phyloP scores from a whole-genome alignment of 2,329 filamentous ascomycete genomes.

The Plectosphaerella cucumerina region DNA sequence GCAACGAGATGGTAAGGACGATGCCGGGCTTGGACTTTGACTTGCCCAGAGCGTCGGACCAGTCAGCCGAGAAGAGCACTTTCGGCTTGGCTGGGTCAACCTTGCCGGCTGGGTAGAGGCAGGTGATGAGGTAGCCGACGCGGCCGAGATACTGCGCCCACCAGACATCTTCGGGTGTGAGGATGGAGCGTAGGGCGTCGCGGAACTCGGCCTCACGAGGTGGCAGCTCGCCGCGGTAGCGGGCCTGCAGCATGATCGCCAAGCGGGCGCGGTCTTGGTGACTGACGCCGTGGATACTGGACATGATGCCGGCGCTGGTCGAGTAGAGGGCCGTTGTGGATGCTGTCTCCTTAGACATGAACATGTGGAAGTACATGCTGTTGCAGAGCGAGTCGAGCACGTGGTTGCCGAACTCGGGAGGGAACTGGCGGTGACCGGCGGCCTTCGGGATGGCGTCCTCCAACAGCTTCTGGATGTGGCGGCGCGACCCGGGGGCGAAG shows the following conservation, averaged over 20 bases:
- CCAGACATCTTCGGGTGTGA: constrained; percentile 54
- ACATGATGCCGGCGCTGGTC: constrained; percentile 60
- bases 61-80: constrained; percentile 33
- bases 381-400: constrained; percentile 56
- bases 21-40: constrained; percentile 33
- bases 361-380: constrained; percentile 49
- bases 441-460: constrained; percentile 38
- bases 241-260: constrained; percentile 58
- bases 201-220: constrained; percentile 54
- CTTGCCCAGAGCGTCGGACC: constrained; percentile 35
- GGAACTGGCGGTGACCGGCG: constrained; percentile 20
- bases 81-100: constrained; percentile 31
- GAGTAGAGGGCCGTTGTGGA: constrained; percentile 57
- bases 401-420: constrained; percentile 35
- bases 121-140: constrained; percentile 52
- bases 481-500: constrained; percentile 43
- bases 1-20: constrained; percentile 37
- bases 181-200: constrained; percentile 44
- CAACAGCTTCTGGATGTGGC: constrained; percentile 43
- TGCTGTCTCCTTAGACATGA: constrained; percentile 47
- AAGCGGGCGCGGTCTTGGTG: constrained; percentile 58
- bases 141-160: constrained; percentile 62
- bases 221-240: constrained; percentile 59
- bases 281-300: constrained; percentile 56
- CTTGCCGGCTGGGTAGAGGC: constrained; percentile 57